Conservation (phyloP, 1,284 basidiomycete genomes). For the Puccinia horiana region DNA sequence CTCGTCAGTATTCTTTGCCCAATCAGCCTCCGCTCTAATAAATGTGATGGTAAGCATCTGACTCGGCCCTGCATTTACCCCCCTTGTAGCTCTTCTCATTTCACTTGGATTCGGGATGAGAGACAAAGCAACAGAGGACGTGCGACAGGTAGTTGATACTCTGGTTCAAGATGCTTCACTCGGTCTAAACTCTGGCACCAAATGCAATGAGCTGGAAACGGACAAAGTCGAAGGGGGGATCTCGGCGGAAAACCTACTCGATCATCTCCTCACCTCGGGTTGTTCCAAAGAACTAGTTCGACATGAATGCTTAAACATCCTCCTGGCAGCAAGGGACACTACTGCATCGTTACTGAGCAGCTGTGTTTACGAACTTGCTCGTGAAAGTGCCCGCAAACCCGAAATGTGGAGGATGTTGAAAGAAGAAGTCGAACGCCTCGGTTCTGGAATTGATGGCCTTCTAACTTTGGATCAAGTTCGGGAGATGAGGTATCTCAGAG, state of each 20-base stretch:
- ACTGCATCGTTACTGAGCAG: constrained; percentile 69
- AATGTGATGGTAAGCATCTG: not conserved
- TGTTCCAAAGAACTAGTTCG: constrained; percentile 62
- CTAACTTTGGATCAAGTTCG: constrained; percentile 18
- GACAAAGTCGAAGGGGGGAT: not conserved
- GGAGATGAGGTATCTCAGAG: constrained; percentile 63
- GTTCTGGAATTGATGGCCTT: constrained; percentile 61
- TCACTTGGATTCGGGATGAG: not conserved
- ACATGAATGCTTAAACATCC: constrained; percentile 71
- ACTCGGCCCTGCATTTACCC: no score
- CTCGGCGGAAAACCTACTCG: constrained; percentile 26
- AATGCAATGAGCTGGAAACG: not conserved
- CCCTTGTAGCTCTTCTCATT: constrained; percentile 28
- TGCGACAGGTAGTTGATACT: constrained; percentile 18
- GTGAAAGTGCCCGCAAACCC: constrained; percentile 65
- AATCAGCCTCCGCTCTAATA: not conserved
- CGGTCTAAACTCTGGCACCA: not conserved
- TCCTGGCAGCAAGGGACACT: constrained; percentile 70
- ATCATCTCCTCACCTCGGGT: constrained; percentile 38
- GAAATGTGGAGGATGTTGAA: constrained; percentile 68
- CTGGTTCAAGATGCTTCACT: constrained; percentile 30
- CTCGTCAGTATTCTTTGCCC: constrained; percentile 17
- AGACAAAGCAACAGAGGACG: constrained; percentile 26
- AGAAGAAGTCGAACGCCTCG: constrained; percentile 62
- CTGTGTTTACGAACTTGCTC: constrained; percentile 68